phyloP scores from a whole-genome alignment of 371 early-diverging fungal genomes.

The Sporodiniella umbellata region DNA sequence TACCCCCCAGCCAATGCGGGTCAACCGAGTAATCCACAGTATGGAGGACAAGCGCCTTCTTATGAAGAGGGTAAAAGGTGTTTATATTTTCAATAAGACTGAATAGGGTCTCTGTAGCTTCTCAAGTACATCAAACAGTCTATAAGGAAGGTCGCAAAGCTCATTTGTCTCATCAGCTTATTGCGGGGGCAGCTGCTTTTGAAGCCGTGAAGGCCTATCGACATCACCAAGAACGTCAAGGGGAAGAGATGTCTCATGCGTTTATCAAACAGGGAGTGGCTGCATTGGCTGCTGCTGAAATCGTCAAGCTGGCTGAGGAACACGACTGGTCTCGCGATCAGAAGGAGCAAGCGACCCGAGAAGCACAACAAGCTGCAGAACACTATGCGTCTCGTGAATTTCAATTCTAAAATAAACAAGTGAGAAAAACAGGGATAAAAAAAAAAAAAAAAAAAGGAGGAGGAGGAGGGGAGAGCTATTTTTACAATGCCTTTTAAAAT shows the following conservation, averaged over 20 bases:
- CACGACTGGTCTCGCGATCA: slow-evolving; percentile 30
- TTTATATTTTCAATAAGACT: not conserved
- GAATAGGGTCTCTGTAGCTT: too few species aligned
- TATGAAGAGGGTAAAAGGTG: not conserved
- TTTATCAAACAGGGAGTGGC: slow-evolving; percentile 48
- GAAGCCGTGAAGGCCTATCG: slow-evolving; percentile 52
- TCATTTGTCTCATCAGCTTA: slow-evolving; percentile 28
- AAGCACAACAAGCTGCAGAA: slow-evolving; percentile 24
- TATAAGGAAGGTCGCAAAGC: slow-evolving; percentile 22
- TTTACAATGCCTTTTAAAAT: not conserved
- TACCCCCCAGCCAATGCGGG: slow-evolving; percentile 21
- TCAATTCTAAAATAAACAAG: not conserved
- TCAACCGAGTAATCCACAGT: slow-evolving; percentile 20
- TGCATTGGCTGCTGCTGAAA: slow-evolving; percentile 51
- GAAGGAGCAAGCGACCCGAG: slow-evolving; percentile 31
- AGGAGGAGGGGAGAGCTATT: not conserved
- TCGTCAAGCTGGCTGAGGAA: slow-evolving; percentile 41
- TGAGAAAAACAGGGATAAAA: not conserved
- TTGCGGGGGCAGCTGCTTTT: slow-evolving; percentile 60
- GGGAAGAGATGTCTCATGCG: slow-evolving; percentile 35
- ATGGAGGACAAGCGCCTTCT: slow-evolving; percentile 1
- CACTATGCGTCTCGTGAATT: slow-evolving; percentile 16
- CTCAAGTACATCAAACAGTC: slow-evolving; percentile 17
- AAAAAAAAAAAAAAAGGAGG: not conserved
- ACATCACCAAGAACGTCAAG: slow-evolving; percentile 39